A percentile compares a stretch with the other conserved stretches of the same genome.
Evolutionary conservation across 2,329 filamentous ascomycete species (phyloP).

Genomic region (Xylaria sp.): DNA sequence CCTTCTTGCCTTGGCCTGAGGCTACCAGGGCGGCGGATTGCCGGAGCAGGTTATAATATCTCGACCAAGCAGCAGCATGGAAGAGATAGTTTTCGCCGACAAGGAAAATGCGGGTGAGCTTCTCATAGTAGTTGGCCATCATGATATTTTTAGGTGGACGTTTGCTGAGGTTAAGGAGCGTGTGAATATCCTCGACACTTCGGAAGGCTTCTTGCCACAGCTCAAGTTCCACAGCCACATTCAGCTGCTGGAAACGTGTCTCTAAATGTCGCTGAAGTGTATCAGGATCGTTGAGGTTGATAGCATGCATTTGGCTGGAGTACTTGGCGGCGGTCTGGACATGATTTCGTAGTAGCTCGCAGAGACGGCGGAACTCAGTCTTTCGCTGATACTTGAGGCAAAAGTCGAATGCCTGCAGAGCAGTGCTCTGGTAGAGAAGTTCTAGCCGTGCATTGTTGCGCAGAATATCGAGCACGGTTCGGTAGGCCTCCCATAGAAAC

Average conservation of each 20-base stretch:
- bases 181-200: conserved; percentile 98
- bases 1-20: conserved; percentile 85
- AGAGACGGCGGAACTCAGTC: conserved; percentile 98
- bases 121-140: conserved; percentile 99
- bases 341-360: conserved; percentile 97
- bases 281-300: conserved; percentile 97
- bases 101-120: conserved; percentile 96
- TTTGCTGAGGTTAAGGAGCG: conserved; percentile 95
- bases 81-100: conserved; percentile 99
- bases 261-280: conserved; percentile 97
- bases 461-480: conserved; percentile 96
- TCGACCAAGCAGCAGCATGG: conserved; percentile 96
- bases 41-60: conserved; percentile 95
- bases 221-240: conserved; percentile 96
- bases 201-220: conserved; percentile 99
- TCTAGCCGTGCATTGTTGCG: conserved; percentile 98
- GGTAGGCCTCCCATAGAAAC: conserved; percentile 99
- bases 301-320: conserved; percentile 98
- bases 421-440: conserved; percentile 97
- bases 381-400: conserved; percentile 98
- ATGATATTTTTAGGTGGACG: conserved; percentile 97
- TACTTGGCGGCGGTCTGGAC: conserved; percentile 99
- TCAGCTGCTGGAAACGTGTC: conserved; percentile 97
- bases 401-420: conserved; percentile 98
- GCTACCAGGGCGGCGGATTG: conserved; percentile 85